Conservation (phyloP, 2,329 filamentous ascomycete genomes). For the Diplodia scrobiculata region DNA sequence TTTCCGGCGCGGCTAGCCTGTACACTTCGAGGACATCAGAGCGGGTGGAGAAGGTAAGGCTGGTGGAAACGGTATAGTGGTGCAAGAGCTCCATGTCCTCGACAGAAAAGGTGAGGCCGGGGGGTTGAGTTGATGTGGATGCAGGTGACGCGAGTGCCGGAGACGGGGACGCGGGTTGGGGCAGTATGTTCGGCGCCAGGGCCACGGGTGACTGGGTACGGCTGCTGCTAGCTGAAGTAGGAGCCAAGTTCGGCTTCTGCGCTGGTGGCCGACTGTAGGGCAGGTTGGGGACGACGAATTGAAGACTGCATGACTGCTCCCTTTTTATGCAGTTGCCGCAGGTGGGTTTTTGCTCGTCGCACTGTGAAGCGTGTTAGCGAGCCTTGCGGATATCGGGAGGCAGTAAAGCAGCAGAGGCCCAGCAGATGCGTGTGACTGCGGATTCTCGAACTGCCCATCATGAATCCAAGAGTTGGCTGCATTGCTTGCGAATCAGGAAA, state of each 20-base stretch:
- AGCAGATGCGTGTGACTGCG: no score
- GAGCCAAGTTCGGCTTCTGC: neutral
- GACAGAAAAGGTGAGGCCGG: constrained; percentile 31
- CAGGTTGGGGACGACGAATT: constrained; percentile 31
- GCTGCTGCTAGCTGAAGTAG: constrained; percentile 6
- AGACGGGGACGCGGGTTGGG: neutral
- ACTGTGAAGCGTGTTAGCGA: constrained; percentile 30
- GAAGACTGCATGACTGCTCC: constrained; percentile 37
- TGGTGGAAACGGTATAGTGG: constrained; percentile 39
- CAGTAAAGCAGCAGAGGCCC: no score
- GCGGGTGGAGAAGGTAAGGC: constrained; percentile 34
- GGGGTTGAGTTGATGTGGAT: constrained; percentile 24
- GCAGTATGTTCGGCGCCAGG: constrained; percentile 3
- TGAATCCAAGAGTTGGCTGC: no score
- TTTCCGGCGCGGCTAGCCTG: constrained; percentile 36
- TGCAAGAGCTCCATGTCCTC: constrained; percentile 39
- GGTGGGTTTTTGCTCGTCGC: constrained; percentile 39
- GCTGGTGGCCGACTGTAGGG: constrained; percentile 15
- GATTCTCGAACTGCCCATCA: no score
- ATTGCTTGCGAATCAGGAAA: neutral
- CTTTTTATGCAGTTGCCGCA: constrained; percentile 41
- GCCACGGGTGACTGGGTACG: constrained; percentile 13
- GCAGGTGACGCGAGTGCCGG: constrained; percentile 29
- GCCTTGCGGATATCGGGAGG: neutral
- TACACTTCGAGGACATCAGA: constrained; percentile 34